A percentile compares a stretch with the other conserved stretches of the same genome.
phyloP scores from a whole-genome alignment of 164 flowering plant species.

The Chloranthus sessilifolius region DNA sequence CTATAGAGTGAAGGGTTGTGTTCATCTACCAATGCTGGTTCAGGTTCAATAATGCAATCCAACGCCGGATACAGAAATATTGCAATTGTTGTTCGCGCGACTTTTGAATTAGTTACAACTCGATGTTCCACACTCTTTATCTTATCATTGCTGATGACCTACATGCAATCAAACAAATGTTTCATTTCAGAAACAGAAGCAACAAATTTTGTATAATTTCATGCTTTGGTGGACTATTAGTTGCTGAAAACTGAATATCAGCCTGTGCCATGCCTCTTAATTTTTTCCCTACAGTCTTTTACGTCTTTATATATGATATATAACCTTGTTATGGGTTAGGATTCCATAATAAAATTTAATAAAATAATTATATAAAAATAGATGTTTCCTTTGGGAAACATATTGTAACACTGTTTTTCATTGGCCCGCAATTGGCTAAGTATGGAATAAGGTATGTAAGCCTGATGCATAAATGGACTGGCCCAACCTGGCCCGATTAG shows the following conservation, averaged over 20 bases:
- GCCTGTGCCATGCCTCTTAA: neutral
- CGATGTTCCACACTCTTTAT: slow-evolving; percentile 29
- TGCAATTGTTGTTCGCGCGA: slow-evolving; percentile 22
- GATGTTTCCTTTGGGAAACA: too few relatives aligned
- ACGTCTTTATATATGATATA: neutral
- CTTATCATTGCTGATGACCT: slow-evolving; percentile 36
- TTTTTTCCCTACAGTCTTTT: too few relatives aligned
- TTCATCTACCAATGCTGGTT: slow-evolving; percentile 13
- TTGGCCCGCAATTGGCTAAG: too few relatives aligned
- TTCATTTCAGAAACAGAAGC: neutral
- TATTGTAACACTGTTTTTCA: too few relatives aligned
- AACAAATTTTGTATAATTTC: neutral
- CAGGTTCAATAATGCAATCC: slow-evolving; percentile 19
- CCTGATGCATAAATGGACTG: too few relatives aligned
- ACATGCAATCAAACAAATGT: neutral
- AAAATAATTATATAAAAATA: too few relatives aligned
- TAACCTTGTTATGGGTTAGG: neutral
- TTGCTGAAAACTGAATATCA: neutral
- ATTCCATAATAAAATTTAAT: neutral
- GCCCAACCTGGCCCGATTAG: too few relatives aligned
- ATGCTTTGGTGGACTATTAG: neutral
- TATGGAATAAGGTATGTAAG: too few relatives aligned
- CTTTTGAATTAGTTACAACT: slow-evolving; percentile 25
- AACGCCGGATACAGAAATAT: slow-evolving; percentile 18
- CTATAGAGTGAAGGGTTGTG: slow-evolving; percentile 15